phyloP scores from a whole-genome alignment of 768 basidiomycete genomes.

The Auricularia cornea region DNA sequence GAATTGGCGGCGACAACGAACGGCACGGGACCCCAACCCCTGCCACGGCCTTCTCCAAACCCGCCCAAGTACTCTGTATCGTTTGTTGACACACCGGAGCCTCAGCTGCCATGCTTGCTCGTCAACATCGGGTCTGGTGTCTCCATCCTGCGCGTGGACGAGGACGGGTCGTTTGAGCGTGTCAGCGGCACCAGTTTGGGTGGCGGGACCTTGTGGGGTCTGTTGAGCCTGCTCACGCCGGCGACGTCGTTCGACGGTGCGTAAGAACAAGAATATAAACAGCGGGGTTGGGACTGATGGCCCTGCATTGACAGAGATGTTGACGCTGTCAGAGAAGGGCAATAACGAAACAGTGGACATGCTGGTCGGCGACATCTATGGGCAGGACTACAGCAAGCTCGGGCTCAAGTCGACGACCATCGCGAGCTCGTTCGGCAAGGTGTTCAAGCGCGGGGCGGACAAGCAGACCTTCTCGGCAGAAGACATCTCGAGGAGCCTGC shows the following conservation, averaged over 20 bases:
- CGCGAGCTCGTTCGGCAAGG: slow-evolving; percentile 96
- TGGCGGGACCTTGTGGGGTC: slow-evolving; percentile 95
- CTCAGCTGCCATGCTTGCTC: slow-evolving; percentile 89
- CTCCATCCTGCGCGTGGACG: slow-evolving; percentile 94
- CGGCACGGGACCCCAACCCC: slow-evolving; percentile 18
- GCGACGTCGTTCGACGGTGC: slow-evolving; percentile 92
- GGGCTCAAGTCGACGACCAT: slow-evolving; percentile 98
- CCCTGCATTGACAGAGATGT: slow-evolving; percentile 64
- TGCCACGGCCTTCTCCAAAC: slow-evolving; percentile 84
- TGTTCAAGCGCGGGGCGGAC: slow-evolving; percentile 73
- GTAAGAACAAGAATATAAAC: slow-evolving; percentile 21
- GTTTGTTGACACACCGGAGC: slow-evolving; percentile 74
- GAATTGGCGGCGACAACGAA: slow-evolving; percentile 12
- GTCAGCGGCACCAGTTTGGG: slow-evolving; percentile 96
- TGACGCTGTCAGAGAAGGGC: slow-evolving; percentile 85
- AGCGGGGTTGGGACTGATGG: background rate
- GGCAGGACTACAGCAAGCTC: slow-evolving; percentile 91
- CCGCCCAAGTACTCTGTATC: slow-evolving; percentile 84
- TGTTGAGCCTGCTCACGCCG: slow-evolving; percentile 89
- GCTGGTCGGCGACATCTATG: slow-evolving; percentile 99
- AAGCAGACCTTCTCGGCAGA: slow-evolving; percentile 77
- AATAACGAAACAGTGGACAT: slow-evolving; percentile 94
- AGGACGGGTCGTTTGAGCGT: slow-evolving; percentile 90
- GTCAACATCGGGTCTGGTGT: slow-evolving; percentile 99
- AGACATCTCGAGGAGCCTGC: slow-evolving; percentile 88